Percentiles rank a stretch among this genome's conserved stretches.
Conservation (phyloP, 495 filamentous ascomycete species). For the Daldinia vernicosa region DNA sequence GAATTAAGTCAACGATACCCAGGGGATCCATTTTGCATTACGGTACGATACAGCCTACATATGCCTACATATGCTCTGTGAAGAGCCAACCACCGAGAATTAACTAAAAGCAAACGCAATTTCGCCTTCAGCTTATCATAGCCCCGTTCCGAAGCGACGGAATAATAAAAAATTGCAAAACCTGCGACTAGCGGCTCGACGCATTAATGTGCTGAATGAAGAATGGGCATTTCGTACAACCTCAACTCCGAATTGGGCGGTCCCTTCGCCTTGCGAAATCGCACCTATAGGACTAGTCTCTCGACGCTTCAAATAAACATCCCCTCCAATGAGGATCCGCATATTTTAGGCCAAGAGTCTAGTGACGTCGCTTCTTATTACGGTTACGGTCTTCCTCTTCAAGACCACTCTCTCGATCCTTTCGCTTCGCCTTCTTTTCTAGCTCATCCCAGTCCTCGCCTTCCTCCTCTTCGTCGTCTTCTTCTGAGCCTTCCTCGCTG, state of each 20-base stretch:
- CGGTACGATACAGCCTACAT: constrained; percentile 12
- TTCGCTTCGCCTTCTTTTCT: constrained; percentile 88
- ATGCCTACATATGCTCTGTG: neutral
- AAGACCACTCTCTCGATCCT: constrained; percentile 77
- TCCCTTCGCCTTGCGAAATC: neutral
- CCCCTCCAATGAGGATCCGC: neutral
- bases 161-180: neutral
- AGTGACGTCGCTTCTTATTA: constrained; percentile 58
- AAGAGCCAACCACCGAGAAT: constrained; percentile 7
- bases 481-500: constrained; percentile 72
- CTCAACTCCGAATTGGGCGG: constrained; percentile 21
- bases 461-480: constrained; percentile 82
- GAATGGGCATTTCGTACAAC: constrained; percentile 8
- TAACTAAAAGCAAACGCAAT: constrained; percentile 7
- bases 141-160: neutral
- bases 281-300: neutral
- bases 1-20: neutral
- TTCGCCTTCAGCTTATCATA: neutral
- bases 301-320: neutral
- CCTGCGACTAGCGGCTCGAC: neutral
- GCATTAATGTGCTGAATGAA: neutral
- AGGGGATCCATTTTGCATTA: constrained; percentile 18
- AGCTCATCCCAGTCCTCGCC: constrained; percentile 94
- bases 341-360: constrained; percentile 3
- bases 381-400: constrained; percentile 70